Conservation (phyloP, 2,329 filamentous ascomycete species). For the Furcasterigmium sp. region DNA sequence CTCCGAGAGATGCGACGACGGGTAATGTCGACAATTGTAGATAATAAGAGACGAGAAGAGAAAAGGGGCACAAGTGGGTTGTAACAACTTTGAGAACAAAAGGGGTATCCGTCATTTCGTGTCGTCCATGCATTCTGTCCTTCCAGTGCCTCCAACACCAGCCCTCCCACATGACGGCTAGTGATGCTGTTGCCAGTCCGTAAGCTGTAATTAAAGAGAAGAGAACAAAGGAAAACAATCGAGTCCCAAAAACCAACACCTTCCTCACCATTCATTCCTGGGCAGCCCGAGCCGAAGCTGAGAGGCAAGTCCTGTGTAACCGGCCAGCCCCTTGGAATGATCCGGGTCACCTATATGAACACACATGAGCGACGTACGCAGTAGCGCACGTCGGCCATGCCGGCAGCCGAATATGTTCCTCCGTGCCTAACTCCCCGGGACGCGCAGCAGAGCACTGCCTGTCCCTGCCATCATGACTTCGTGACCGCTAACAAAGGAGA, state of each 20-base stretch:
- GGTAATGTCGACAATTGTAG: constrained; percentile 6
- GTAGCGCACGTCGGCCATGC: not conserved
- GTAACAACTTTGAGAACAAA: constrained; percentile 11
- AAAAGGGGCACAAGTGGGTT: constrained; percentile 11
- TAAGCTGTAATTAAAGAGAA: constrained; percentile 26
- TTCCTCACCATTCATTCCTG: too few relatives aligned
- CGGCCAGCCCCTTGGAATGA: not conserved
- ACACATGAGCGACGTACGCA: too few relatives aligned
- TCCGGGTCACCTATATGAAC: not conserved
- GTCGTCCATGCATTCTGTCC: constrained; percentile 39
- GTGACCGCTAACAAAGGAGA: constrained; percentile 26
- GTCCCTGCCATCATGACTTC: constrained; percentile 26
- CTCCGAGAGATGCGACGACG: constrained; percentile 6
- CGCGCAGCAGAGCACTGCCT: not conserved
- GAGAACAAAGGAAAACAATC: constrained; percentile 11
- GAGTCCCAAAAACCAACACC: too few relatives aligned
- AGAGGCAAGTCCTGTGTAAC: too few relatives aligned
- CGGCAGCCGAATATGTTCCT: not conserved
- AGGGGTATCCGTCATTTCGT: constrained; percentile 39
- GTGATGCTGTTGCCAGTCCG: constrained; percentile 33
- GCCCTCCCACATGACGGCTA: constrained; percentile 18
- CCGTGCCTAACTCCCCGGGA: not conserved
- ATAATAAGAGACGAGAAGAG: constrained; percentile 9
- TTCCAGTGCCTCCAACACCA: constrained; percentile 19
- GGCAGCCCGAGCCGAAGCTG: too few relatives aligned